Evolutionary conservation across 1,139 yeast species (phyloP).

Genomic region (Oligophagozyma castellii): DNA sequence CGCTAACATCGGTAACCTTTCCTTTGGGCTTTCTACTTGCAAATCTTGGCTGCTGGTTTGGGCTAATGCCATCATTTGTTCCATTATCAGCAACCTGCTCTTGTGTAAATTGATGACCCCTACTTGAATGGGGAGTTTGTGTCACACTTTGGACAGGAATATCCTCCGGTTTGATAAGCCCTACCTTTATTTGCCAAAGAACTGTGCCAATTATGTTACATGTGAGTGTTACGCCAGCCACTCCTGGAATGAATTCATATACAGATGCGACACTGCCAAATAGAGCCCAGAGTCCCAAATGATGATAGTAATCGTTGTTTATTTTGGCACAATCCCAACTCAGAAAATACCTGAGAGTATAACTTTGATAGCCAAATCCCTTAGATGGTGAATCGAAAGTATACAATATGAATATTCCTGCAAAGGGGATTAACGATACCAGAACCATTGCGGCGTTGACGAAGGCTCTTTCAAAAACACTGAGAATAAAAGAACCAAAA

Average conservation of each 20-base stretch:
- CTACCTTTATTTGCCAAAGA: slow-evolving; percentile 8
- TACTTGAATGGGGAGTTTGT: too few species aligned
- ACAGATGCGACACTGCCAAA: slow-evolving; percentile 7
- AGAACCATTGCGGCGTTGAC: background rate
- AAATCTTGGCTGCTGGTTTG: background rate
- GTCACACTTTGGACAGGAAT: too few species aligned
- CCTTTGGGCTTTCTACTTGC: background rate
- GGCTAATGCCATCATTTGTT: background rate
- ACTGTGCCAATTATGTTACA: slow-evolving; percentile 8
- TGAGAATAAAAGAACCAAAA: background rate
- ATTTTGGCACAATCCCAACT: slow-evolving; percentile 4
- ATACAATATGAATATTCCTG: slow-evolving; percentile 6
- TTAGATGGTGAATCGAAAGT: slow-evolving; percentile 3
- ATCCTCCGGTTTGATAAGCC: too few species aligned
- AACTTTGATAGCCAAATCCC: slow-evolving; percentile 8
- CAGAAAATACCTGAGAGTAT: slow-evolving; percentile 5
- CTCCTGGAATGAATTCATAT: slow-evolving; percentile 7
- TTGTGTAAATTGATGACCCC: slow-evolving; percentile 4
- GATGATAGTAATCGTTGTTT: slow-evolving; percentile 5
- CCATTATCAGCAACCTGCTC: slow-evolving; percentile 1
- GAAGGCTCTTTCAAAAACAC: background rate
- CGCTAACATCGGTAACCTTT: background rate
- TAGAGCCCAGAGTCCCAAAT: slow-evolving; percentile 8
- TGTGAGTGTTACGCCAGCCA: slow-evolving; percentile 6
- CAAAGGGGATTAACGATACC: slow-evolving; percentile 6